phyloP scores from a whole-genome alignment of 768 basidiomycete species.

The Tubosaeta sp. region DNA sequence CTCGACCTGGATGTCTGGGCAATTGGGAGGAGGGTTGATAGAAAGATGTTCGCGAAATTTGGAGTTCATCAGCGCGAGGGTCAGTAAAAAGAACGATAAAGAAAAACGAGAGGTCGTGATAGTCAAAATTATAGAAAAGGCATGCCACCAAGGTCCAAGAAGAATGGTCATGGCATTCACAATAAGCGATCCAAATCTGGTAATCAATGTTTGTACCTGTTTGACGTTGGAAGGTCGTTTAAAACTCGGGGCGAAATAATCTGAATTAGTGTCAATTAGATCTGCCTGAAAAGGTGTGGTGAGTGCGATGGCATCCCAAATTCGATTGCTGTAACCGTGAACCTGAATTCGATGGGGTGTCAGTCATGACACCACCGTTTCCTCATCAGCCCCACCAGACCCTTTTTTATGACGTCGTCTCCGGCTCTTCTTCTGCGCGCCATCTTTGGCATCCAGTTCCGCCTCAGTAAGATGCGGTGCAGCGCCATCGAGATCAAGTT shows the following conservation, averaged over 20 bases:
- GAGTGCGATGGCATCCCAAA: not conserved
- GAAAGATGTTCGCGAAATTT: slow-evolving; percentile 32
- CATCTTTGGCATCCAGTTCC: slow-evolving; percentile 10
- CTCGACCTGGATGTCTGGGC: slow-evolving; percentile 21
- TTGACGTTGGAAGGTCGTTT: not conserved
- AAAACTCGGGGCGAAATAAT: not conserved
- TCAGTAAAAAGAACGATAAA: not conserved
- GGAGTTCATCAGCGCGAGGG: slow-evolving; percentile 21
- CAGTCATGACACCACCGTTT: not conserved
- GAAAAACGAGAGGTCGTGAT: slow-evolving; percentile 10
- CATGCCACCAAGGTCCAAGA: slow-evolving; percentile 2
- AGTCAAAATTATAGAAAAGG: slow-evolving; percentile 3
- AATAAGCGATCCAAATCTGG: slow-evolving; percentile 18
- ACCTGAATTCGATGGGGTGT: not conserved
- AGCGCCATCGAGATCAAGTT: slow-evolving; percentile 13
- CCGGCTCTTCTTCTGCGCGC: slow-evolving; percentile 34
- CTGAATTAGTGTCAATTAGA: not conserved
- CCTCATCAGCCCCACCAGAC: slow-evolving; percentile 4
- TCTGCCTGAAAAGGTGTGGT: not conserved
- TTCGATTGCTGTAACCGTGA: not conserved
- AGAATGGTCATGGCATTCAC: slow-evolving; percentile 18
- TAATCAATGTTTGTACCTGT: slow-evolving; percentile 3
- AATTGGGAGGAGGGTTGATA: slow-evolving; percentile 9
- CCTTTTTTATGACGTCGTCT: slow-evolving; percentile 40
- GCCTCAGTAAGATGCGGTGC: slow-evolving; percentile 8